Percentiles rank a stretch among this genome's conserved stretches.
Conservation (phyloP, 352 stramenopile species). For the Phytophthora cactorum region DNA sequence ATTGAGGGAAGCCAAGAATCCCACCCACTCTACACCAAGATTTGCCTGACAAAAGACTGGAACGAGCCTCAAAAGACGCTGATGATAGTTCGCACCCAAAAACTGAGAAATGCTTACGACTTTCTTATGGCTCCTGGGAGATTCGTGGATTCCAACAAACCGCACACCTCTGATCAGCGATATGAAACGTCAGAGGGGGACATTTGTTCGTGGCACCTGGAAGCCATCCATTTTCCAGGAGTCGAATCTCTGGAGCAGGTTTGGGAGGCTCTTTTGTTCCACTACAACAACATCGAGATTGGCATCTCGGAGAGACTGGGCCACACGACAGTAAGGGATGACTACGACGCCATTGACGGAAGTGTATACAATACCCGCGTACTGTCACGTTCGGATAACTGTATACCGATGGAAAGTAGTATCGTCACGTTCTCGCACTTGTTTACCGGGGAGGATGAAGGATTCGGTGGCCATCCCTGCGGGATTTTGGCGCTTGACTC, state of each 20-base stretch:
- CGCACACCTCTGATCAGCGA: slow-evolving; percentile 20
- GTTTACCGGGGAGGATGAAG: slow-evolving; percentile 4
- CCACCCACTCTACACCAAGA: too few species aligned
- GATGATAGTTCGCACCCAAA: too few species aligned
- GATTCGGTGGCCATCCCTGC: slow-evolving; percentile 16
- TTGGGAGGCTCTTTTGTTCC: slow-evolving; percentile 42
- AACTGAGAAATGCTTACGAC: too few species aligned
- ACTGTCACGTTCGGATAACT: slow-evolving; percentile 17
- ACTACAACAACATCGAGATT: slow-evolving; percentile 52
- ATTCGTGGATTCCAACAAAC: slow-evolving; percentile 14
- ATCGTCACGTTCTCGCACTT: slow-evolving; percentile 31
- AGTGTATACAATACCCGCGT: slow-evolving; percentile 31
- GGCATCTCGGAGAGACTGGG: slow-evolving; percentile 44
- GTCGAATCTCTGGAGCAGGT: slow-evolving; percentile 38
- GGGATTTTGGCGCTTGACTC: slow-evolving; percentile 30
- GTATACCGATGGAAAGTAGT: slow-evolving; percentile 22
- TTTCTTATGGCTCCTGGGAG: slow-evolving; percentile 1
- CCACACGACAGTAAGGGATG: slow-evolving; percentile 40
- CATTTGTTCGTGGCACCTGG: slow-evolving; percentile 22
- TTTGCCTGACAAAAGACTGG: too few species aligned
- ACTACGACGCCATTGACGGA: slow-evolving; percentile 36
- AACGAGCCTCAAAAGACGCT: too few species aligned
- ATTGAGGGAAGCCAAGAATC: too few species aligned
- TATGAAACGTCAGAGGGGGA: slow-evolving; percentile 29
- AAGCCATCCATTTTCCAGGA: slow-evolving; percentile 35